A percentile compares a stretch with the other conserved stretches of the same genome.
Conservation (phyloP, 352 stramenopile genomes). For the Saprolegnia diclina region DNA sequence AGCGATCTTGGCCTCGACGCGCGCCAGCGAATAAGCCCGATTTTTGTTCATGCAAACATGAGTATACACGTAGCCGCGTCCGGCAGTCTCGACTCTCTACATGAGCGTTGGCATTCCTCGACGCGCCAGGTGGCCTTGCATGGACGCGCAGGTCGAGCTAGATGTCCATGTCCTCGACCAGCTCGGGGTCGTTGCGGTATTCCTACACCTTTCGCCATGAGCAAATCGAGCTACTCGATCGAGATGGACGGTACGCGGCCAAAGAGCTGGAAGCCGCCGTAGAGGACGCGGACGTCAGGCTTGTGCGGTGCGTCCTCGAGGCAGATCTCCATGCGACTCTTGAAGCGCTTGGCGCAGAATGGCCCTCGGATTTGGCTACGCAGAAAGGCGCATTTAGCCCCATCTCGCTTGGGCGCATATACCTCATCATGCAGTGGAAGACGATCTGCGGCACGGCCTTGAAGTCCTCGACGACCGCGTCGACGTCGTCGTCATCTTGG, state of each 20-base stretch:
- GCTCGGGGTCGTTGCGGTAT: conserved; percentile 16
- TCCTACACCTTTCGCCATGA: background rate
- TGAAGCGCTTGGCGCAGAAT: conserved; percentile 71
- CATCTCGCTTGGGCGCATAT: background rate
- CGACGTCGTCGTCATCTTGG: conserved; percentile 72
- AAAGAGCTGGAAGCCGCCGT: conserved; percentile 68
- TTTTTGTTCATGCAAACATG: no score
- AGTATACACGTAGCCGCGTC: no score
- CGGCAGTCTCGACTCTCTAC: no score
- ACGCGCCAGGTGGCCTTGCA: no score
- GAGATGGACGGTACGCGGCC: conserved; percentile 33
- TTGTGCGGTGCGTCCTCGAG: conserved; percentile 41
- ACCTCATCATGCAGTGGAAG: conserved; percentile 84
- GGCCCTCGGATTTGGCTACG: conserved; percentile 63
- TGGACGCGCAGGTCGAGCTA: no score
- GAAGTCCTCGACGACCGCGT: conserved; percentile 62
- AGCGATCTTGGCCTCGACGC: no score
- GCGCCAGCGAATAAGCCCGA: no score
- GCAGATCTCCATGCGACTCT: conserved; percentile 49
- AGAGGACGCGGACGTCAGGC: conserved; percentile 60
- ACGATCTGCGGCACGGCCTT: conserved; percentile 60
- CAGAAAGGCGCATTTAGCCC: background rate
- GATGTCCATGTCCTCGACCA: conserved; percentile 12
- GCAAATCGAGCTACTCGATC: background rate
- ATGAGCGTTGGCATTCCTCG: no score